phyloP scores from a whole-genome alignment of 2,329 filamentous ascomycete genomes.

The Penicillium sp. region DNA sequence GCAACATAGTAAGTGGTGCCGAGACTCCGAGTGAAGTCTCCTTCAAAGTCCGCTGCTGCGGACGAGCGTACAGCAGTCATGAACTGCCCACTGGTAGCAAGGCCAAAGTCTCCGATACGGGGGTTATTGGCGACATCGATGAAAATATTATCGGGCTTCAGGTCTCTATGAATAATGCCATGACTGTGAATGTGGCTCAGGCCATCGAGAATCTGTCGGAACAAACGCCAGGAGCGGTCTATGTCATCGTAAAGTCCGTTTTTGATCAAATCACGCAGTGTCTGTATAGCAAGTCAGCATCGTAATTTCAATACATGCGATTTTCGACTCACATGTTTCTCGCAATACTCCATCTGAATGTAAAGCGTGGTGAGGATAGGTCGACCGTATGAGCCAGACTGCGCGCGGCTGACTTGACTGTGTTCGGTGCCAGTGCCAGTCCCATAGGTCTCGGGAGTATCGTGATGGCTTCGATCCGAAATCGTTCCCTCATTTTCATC shows the following conservation, averaged over 20 bases:
- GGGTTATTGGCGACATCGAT: constrained; percentile 89
- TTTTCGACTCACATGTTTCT: constrained; percentile 71
- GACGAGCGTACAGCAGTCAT: constrained; percentile 49
- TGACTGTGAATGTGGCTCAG: constrained; percentile 86
- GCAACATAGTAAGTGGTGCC: constrained; percentile 91
- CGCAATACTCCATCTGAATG: constrained; percentile 99
- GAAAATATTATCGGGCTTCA: constrained; percentile 98
- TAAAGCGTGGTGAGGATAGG: constrained; percentile 78
- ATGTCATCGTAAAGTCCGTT: constrained; percentile 74
- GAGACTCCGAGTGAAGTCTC: constrained; percentile 60
- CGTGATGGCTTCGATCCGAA: constrained; percentile 42
- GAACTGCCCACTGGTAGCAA: constrained; percentile 84
- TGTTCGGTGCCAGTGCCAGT: constrained; percentile 35
- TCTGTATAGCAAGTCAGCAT: constrained; percentile 54
- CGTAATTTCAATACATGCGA: not conserved
- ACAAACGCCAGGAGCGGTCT: constrained; percentile 85
- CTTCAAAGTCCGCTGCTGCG: constrained; percentile 44
- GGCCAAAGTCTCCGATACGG: constrained; percentile 94
- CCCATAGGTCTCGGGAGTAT: constrained; percentile 32
- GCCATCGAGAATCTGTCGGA: constrained; percentile 89
- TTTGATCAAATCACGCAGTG: constrained; percentile 84
- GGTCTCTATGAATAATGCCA: constrained; percentile 91
- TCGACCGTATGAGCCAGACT: constrained; percentile 57
- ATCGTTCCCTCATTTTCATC: constrained; percentile 50
- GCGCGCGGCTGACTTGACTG: constrained; percentile 47